A percentile compares a stretch with the other conserved stretches of the same genome.
Conservation (phyloP, 352 stramenopile genomes). For the Peronospora belbahrii region DNA sequence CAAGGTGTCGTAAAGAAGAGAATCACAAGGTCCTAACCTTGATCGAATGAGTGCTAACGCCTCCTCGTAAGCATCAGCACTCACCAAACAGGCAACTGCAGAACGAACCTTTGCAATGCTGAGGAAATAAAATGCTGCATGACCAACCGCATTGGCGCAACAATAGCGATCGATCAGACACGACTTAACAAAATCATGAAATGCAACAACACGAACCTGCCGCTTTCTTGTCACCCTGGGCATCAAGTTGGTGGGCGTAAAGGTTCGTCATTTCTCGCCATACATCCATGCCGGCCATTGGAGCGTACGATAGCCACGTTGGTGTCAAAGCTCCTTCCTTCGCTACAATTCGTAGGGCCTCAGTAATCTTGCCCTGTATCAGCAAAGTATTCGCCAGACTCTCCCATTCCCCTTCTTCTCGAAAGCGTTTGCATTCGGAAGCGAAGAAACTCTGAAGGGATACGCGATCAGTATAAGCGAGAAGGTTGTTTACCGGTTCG, state of each 20-base stretch:
- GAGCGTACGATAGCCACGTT: constrained; percentile 58
- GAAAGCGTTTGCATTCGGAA: constrained; percentile 22
- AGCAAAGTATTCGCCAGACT: constrained; percentile 37
- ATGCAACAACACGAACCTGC: constrained; percentile 24
- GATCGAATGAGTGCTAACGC: constrained; percentile 45
- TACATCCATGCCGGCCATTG: constrained; percentile 63
- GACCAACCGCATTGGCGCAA: neutral
- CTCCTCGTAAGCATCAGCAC: constrained; percentile 39
- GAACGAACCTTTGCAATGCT: constrained; percentile 49
- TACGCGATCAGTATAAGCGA: constrained; percentile 5
- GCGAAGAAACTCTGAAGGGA: constrained; percentile 13
- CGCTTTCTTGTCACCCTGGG: constrained; percentile 33
- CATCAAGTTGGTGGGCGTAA: constrained; percentile 51
- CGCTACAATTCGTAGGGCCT: constrained; percentile 51
- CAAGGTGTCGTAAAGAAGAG: constrained; percentile 31
- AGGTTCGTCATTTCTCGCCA: constrained; percentile 61
- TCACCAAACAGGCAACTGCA: constrained; percentile 34
- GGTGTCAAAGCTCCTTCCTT: constrained; percentile 35
- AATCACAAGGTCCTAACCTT: constrained; percentile 33
- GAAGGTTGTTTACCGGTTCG: neutral
- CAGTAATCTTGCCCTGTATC: constrained; percentile 42
- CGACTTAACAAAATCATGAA: neutral
- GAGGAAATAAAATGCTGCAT: constrained; percentile 47
- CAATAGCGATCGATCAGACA: neutral
- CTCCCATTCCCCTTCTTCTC: constrained; percentile 42